Percentiles rank a stretch among this genome's conserved stretches.
These are phyloP conservation scores for Peronospora farinosa DNA, from an alignment of 352 stramenopile genomes.

Conservation along the genomic window DNA sequence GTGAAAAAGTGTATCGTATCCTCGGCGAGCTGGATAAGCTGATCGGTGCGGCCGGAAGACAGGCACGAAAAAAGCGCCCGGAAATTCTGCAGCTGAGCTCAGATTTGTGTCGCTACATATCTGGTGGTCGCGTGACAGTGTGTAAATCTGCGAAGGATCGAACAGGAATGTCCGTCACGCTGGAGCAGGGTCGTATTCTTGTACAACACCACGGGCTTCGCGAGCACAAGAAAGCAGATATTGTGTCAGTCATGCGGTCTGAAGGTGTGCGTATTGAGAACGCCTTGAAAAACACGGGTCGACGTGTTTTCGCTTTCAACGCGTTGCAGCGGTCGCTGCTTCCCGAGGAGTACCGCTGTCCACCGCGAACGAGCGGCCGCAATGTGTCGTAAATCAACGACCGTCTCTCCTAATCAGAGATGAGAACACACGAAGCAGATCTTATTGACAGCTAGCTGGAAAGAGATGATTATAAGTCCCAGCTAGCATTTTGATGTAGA, in stretches of 20 bases:
- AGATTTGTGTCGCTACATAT: slow-evolving; percentile 73
- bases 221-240: slow-evolving; percentile 64
- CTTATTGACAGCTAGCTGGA: slow-evolving; percentile 5
- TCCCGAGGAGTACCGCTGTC: slow-evolving; percentile 79
- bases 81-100: slow-evolving; percentile 84
- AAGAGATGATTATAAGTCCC: slow-evolving; percentile 23
- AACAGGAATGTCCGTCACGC: slow-evolving; percentile 95
- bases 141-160: slow-evolving; percentile 98
- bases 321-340: slow-evolving; percentile 74
- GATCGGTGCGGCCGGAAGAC: slow-evolving; percentile 51
- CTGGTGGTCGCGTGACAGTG: slow-evolving; percentile 89
- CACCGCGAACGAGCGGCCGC: slow-evolving; percentile 63
- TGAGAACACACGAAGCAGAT: not conserved
- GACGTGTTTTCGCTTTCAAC: slow-evolving; percentile 83
- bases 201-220: slow-evolving; percentile 71
- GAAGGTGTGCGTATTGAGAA: slow-evolving; percentile 84
- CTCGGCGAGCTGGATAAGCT: slow-evolving; percentile 63
- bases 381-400: slow-evolving; percentile 59
- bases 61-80: slow-evolving; percentile 75
- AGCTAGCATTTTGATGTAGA: slow-evolving; percentile 15
- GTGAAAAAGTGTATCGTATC: slow-evolving; percentile 51
- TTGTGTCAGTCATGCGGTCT: slow-evolving; percentile 78
- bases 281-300: slow-evolving; percentile 75
- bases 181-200: slow-evolving; percentile 89
- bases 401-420: slow-evolving; percentile 10